phyloP scores from a whole-genome alignment of 2,329 filamentous ascomycete genomes.

The Botrytis galanthina region DNA sequence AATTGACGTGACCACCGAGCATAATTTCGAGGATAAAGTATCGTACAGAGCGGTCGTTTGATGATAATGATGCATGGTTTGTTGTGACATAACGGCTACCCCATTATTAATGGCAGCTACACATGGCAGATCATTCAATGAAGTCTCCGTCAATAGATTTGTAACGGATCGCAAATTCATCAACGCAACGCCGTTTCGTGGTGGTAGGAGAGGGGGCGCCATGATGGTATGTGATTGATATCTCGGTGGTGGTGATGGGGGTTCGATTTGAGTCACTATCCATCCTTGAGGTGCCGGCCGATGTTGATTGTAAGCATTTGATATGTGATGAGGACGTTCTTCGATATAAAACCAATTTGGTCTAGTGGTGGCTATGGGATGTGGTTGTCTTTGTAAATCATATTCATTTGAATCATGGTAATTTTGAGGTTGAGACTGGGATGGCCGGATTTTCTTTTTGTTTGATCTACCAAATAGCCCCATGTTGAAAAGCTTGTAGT shows the following conservation, averaged over 20 bases:
- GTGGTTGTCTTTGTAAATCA: constrained; percentile 3
- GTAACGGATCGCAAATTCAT: constrained; percentile 33
- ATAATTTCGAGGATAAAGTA: constrained; percentile 60
- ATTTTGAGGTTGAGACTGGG: constrained; percentile 24
- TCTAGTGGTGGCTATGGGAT: not conserved
- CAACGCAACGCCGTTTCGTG: constrained; percentile 22
- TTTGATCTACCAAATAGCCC: constrained; percentile 36
- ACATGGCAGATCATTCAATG: constrained; percentile 40
- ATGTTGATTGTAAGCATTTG: constrained; percentile 17
- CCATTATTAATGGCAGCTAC: constrained; percentile 45
- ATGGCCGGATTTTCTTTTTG: constrained; percentile 27
- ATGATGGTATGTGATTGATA: constrained; percentile 14
- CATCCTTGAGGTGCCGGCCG: constrained; percentile 25
- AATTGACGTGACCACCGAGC: constrained; percentile 69
- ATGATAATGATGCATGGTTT: constrained; percentile 46
- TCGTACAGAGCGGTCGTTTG: constrained; percentile 53
- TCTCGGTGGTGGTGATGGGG: not conserved
- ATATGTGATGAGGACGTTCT: not conserved
- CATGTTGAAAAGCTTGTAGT: constrained; percentile 25
- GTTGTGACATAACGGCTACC: constrained; percentile 44
- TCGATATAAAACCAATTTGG: constrained; percentile 13
- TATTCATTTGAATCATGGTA: constrained; percentile 3
- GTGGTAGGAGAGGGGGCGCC: constrained; percentile 24
- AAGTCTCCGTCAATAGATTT: constrained; percentile 39
- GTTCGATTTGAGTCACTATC: constrained; percentile 24